These are phyloP conservation scores for Pseudogymnoascus sp. DNA, from an alignment of 2,329 filamentous ascomycete genomes.

Conservation along the genomic window DNA sequence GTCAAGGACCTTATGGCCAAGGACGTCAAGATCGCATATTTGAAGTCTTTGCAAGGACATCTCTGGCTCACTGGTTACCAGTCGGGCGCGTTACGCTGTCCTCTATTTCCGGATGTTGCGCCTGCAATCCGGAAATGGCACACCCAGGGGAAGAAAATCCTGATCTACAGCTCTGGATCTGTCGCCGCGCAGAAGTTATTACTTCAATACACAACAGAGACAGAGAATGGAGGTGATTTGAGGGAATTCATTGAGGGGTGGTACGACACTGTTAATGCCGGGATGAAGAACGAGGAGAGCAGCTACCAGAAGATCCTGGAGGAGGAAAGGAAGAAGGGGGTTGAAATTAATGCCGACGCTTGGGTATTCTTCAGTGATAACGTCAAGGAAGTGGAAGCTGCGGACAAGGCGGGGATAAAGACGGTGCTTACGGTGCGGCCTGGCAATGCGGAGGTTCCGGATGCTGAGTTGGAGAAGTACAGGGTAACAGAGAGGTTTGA, in stretches of 20 bases:
- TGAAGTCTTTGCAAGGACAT: constrained; percentile 72
- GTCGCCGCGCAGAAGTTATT: constrained; percentile 73
- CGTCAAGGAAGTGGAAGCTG: constrained; percentile 57
- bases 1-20: constrained; percentile 60
- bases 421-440: constrained; percentile 55
- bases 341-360: constrained; percentile 38
- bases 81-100: constrained; percentile 59
- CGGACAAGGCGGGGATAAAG: constrained; percentile 53
- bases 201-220: constrained; percentile 55
- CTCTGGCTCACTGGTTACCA: constrained; percentile 70
- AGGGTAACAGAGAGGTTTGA: constrained; percentile 24
- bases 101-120: constrained; percentile 67
- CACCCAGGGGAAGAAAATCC: constrained; percentile 42
- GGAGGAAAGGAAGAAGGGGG: constrained; percentile 11
- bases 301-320: constrained; percentile 49
- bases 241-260: constrained; percentile 51
- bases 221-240: constrained; percentile 46
- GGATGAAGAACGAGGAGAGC: constrained; percentile 55
- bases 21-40: constrained; percentile 67
- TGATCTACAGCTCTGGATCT: constrained; percentile 77
- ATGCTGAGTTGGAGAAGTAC: constrained; percentile 32
- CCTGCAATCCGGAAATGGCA: constrained; percentile 52
- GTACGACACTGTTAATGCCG: constrained; percentile 77
- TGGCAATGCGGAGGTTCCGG: constrained; percentile 57
- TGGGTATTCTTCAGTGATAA: constrained; percentile 82